Base-by-base conservation (phyloP, 306 rosid species). In the Acacia melanoxylon region DNA sequence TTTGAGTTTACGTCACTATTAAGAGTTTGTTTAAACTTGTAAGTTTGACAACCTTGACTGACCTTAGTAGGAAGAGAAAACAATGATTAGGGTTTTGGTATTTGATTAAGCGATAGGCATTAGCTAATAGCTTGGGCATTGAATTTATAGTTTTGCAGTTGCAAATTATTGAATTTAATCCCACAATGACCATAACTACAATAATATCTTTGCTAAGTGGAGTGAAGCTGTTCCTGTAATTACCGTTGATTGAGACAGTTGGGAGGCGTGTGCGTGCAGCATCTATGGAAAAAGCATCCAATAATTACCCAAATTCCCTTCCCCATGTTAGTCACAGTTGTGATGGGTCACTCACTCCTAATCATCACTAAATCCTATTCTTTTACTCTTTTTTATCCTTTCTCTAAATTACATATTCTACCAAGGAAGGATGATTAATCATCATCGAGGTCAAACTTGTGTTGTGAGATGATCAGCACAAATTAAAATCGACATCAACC, bases 1-100 rank as follows among this genome's bases (percentile, higher is more conserved):
- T n/a, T n/a, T n/a, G n/a, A n/a, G n/a, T n/a, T n/a, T n/a, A n/a
- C n/a, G n/a, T n/a, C n/a, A n/a, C n/a, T n/a, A n/a, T n/a, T n/a
- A n/a, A n/a, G n/a, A n/a, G n/a, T n/a, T n/a, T n/a, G n/a, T n/a
- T n/a, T n/a, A n/a, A n/a, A n/a, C n/a, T n/a, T n/a, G n/a, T n/a
- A n/a, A n/a, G n/a, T n/a, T n/a, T n/a, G n/a, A n/a, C n/a, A n/a
- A n/a, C n/a, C n/a, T n/a, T n/a, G n/a, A n/a, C n/a, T n/a, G n/a
- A n/a, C n/a, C n/a, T n/a, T n/a, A n/a, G n/a, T n/a, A n/a, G 15
- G 15, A 88, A 82, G 8, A 73, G 76, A 77, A 72, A 62, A 49
- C 82, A 80, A 45, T 84, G 80, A 84, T 83, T 72, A 76, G 68
- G 41, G 56, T 49, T 14, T 49, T 49, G 49, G 16, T 45, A 45